Base-by-base conservation (phyloP, 371 early-diverging fungal genomes). In the Dichotomocladium elegans region DNA sequence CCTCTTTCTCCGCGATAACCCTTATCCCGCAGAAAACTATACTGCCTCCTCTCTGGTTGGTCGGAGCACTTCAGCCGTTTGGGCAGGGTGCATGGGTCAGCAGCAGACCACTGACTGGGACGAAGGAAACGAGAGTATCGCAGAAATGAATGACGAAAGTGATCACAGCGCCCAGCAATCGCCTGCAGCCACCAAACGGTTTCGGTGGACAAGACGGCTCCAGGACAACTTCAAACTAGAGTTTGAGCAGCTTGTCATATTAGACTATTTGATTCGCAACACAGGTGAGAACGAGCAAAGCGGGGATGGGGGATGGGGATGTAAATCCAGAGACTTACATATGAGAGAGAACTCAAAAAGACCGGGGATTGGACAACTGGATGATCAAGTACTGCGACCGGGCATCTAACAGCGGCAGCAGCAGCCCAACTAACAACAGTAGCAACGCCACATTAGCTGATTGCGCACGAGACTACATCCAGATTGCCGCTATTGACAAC, bases 291-390 rank as follows among this genome's bases (percentile, higher is more conserved):
- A n/a, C n/a, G n/a, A n/a, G n/a, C n/a, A n/a, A n/a, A 33, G 33
- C 14, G 33, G 33, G n/a, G n/a, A 33, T 9, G 33, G 33, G n/a
- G 33, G 33, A n/a, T 33, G 33, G 8, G 33, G 33, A 33, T 33
- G 33, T 33, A 33, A 33, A 43, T 25, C n/a, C n/a, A n/a, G n/a
- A n/a, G n/a, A n/a, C n/a, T n/a, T n/a, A n/a, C n/a, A n/a, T n/a
- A n/a, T 5, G 14, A 81, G n/a, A n/a, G n/a, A n/a, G n/a, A n/a
- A n/a, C n/a, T n/a, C n/a, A n/a, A n/a, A n/a, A n/a, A n/a, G 88
- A 94, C 64, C 83, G 94, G 22, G 92, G 93, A 11, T 53, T 86
- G 51, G 93, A 95, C 55, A 95, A 94, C 57, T 93, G 94, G 95
- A 91, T 95, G 92, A 82, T 95, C 37, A 81, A 79, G 22, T 81